Conservation (phyloP, 495 filamentous ascomycete genomes). For the Cladorrhinum samala region DNA sequence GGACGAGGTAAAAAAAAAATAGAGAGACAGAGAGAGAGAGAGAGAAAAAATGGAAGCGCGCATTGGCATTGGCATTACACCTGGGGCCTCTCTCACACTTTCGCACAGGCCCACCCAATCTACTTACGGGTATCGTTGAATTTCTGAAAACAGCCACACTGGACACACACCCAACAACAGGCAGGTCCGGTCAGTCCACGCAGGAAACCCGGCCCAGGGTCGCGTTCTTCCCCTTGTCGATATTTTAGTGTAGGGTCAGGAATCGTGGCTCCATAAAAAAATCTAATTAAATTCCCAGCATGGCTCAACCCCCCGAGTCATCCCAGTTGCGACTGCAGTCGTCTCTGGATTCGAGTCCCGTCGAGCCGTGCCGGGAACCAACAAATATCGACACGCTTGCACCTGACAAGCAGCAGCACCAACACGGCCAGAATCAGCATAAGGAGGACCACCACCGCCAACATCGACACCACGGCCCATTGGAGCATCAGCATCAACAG, state of each 20-base stretch:
- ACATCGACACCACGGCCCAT: conserved; percentile 11
- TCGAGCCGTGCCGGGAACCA: conserved; percentile 19
- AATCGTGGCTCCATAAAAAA: conserved; percentile 39
- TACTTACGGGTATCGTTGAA: conserved; percentile 19
- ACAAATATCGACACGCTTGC: conserved; percentile 17
- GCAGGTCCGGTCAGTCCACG: conserved; percentile 24
- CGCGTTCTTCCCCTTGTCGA: conserved; percentile 31
- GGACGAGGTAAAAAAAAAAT: neutral
- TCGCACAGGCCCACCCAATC: conserved; percentile 21
- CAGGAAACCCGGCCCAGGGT: conserved; percentile 36
- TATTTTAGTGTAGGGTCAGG: conserved; percentile 27
- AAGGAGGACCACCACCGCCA: conserved; percentile 7
- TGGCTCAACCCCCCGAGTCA: conserved; percentile 34
- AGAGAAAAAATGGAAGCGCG: conserved; percentile 14
- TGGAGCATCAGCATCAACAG: conserved; percentile 10
- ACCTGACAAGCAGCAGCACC: conserved; percentile 3
- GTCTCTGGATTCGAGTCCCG: conserved; percentile 24
- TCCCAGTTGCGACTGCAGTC: conserved; percentile 27
- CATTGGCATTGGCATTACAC: conserved; percentile 17
- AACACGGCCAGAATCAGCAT: neutral
- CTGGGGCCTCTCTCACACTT: too few relatives aligned
- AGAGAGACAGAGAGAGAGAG: neutral
- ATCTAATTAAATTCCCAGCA: conserved; percentile 40
- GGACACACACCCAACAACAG: conserved; percentile 13
- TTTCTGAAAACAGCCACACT: conserved; percentile 29